Evolutionary conservation across 202 grass and related monocot genomes (phyloP).

Genomic region (Thinopyrum obtusiflorum): DNA sequence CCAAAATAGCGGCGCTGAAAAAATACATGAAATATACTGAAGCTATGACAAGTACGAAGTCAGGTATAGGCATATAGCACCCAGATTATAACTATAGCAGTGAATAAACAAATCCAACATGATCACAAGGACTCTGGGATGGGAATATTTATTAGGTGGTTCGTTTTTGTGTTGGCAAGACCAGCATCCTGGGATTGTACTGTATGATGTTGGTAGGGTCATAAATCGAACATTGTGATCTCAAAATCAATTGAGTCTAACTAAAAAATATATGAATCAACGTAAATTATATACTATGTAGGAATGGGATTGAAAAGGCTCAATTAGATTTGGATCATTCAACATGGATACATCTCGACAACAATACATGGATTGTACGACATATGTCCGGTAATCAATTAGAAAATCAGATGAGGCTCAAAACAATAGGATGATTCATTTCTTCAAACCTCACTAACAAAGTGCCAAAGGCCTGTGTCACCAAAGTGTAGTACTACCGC

Average conservation of each 20-base stretch:
- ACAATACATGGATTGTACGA: background rate
- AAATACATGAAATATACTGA: background rate
- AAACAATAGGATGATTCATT: background rate
- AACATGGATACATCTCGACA: background rate
- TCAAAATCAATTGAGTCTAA: background rate
- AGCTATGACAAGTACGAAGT: background rate
- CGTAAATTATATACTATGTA: background rate
- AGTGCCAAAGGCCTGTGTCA: background rate
- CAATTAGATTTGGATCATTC: background rate
- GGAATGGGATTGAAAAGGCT: background rate
- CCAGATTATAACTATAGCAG: background rate
- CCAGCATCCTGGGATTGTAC: background rate
- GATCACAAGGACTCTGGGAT: background rate
- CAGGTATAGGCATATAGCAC: background rate
- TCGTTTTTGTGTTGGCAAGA: background rate
- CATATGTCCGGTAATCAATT: background rate
- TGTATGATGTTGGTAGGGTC: background rate
- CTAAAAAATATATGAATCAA: background rate
- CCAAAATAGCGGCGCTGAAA: background rate
- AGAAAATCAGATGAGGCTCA: background rate
- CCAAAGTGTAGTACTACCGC: background rate
- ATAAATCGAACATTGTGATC: background rate
- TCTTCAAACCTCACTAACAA: background rate
- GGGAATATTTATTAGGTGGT: background rate
- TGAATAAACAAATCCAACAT: background rate